These are phyloP conservation scores for Arthrinium phaeospermum DNA, from an alignment of 2,329 filamentous ascomycete species.

Conservation along the genomic window DNA sequence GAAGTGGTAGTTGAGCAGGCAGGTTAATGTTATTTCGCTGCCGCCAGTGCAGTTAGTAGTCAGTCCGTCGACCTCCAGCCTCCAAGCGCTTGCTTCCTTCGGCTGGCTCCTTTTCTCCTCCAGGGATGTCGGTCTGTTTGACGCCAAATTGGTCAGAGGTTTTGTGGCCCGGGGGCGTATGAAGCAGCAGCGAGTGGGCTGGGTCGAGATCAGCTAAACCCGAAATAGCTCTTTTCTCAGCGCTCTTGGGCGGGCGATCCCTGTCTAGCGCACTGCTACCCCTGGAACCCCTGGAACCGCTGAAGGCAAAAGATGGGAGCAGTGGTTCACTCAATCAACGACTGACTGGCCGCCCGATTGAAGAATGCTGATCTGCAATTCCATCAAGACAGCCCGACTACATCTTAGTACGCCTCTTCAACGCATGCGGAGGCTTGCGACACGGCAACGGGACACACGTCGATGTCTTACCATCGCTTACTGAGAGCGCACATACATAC, in stretches of 20 bases:
- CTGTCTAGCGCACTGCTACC: background rate
- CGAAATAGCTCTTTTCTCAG: background rate
- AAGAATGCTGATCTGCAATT: background rate
- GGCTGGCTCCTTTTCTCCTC: conserved; percentile 4
- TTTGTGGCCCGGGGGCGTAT: conserved; percentile 18
- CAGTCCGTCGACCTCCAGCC: background rate
- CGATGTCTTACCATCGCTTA: background rate
- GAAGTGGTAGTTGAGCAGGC: background rate
- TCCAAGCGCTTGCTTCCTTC: background rate
- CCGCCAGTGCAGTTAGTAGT: background rate
- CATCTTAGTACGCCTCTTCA: background rate
- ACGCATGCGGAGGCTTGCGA: background rate
- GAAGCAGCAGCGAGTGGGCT: conserved; percentile 6
- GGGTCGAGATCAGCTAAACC: conserved; percentile 9
- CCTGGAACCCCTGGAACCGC: conserved; percentile 9
- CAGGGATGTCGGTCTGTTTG: conserved; percentile 18
- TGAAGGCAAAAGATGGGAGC: background rate
- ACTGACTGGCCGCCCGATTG: background rate
- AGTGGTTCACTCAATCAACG: background rate
- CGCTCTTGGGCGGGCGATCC: background rate
- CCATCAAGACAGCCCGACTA: background rate
- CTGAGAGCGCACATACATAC: background rate
- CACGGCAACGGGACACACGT: background rate
- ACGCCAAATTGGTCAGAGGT: conserved; percentile 19
- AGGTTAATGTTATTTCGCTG: background rate